Base-by-base conservation (phyloP, 2,329 filamentous ascomycete species). In the Monilinia vaccinii-corymbosi region DNA sequence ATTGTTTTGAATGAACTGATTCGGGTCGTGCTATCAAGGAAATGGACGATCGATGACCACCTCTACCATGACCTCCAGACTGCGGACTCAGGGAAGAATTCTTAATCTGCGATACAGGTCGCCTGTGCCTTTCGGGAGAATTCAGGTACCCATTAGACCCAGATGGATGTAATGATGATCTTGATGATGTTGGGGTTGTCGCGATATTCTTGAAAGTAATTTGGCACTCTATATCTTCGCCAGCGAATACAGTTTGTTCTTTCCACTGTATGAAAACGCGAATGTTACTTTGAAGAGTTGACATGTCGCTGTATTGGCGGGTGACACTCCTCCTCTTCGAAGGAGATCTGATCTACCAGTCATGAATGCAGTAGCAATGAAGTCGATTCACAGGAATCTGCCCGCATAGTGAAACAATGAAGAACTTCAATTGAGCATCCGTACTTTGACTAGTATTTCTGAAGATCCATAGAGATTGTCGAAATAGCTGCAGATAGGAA, bases 251-350 rank as follows among this genome's bases (percentile, higher is more conserved):
- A 63, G 89, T 92, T 74, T 93, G 86, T 72, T 96, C 89, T 73
- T 91, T 88, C 89, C 93, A 99, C 77, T 87, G 86, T 74, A 99
- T 90, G 74, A 93, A 96, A 75, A 97, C 93, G 74, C 92, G 89
- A 73, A 99, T 91, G 78, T 95, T 93, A 75, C 80, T 83, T 72
- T 77, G 76, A 73, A 78, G 78, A 64, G 72, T 67, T 60, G 70
- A 71, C 68, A 71, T 72, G 59, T 69, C 65, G 65, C 53, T 60
- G 60, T 63, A 45, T 57, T 32, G 58, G 52, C 62, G 53, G 61
- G 51, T 60, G 59, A 55, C 38, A 56, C 65, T 68, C 67, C 69
- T 67, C 67, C 67, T 63, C 64, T 61, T 67, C 61, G 68, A 70
- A 69, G 66, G 68, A 69, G 66, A 63, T 64, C 59, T 62, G 60